Conservation (phyloP, 2,329 filamentous ascomycete genomes). For the Aspergillus brunneoviolaceus region DNA sequence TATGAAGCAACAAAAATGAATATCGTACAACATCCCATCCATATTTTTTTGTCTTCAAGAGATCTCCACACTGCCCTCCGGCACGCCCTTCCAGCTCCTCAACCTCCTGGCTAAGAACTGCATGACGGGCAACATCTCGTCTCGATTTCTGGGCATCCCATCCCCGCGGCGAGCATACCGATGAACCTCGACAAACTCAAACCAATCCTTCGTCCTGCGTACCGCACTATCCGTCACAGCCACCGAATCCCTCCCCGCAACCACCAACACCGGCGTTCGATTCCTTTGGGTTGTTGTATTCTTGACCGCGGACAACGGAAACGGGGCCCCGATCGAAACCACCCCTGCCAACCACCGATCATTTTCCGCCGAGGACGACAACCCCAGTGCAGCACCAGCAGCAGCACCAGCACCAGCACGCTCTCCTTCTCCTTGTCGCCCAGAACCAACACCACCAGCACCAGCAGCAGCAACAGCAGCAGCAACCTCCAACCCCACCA, state of each 20-base stretch:
- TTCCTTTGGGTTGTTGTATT: conserved; percentile 32
- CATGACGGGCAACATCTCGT: conserved; percentile 91
- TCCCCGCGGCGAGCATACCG: conserved; percentile 71
- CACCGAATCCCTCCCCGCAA: conserved; percentile 41
- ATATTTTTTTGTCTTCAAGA: conserved; percentile 10
- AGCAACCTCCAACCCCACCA: conserved; percentile 56
- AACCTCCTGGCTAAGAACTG: conserved; percentile 59
- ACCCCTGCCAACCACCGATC: conserved; percentile 34
- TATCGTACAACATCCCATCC: conserved; percentile 8
- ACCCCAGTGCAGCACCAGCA: too few relatives aligned
- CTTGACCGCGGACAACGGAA: conserved; percentile 34
- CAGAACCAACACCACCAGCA: not conserved
- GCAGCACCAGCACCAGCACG: too few relatives aligned
- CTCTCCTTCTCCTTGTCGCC: conserved; percentile 6
- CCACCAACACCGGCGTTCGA: conserved; percentile 43
- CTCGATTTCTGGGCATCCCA: conserved; percentile 76
- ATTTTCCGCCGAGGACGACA: too few relatives aligned
- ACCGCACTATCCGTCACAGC: conserved; percentile 64
- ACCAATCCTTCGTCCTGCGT: conserved; percentile 64
- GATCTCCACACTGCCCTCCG: conserved; percentile 47
- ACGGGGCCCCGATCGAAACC: conserved; percentile 44
- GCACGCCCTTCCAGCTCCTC: conserved; percentile 46
- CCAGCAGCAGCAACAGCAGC: not conserved
- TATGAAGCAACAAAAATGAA: not conserved
- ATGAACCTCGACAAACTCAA: conserved; percentile 65